Percentiles rank a stretch among this genome's conserved stretches.
Conservation (phyloP, 1,139 yeast genomes). For the Zygoascus hellenicus region DNA sequence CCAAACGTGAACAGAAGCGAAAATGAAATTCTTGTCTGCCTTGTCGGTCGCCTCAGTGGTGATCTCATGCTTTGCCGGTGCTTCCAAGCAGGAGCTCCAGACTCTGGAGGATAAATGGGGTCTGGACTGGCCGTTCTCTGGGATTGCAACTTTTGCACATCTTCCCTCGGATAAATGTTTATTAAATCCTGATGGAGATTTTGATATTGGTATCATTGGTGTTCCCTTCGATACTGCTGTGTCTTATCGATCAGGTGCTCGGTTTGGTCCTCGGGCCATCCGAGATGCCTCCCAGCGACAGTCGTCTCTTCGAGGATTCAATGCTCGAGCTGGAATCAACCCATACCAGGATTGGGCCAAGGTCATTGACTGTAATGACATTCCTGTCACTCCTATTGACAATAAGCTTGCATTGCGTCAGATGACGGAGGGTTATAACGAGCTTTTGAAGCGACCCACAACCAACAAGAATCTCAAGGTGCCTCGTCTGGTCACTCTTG, state of each 20-base stretch:
- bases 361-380: conserved; percentile 72
- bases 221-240: conserved; percentile 78
- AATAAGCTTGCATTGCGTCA: conserved; percentile 63
- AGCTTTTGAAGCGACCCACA: conserved; percentile 48
- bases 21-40: not conserved
- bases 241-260: conserved; percentile 68
- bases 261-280: conserved; percentile 78
- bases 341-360: conserved; percentile 56
- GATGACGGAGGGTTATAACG: conserved; percentile 59
- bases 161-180: conserved; percentile 56
- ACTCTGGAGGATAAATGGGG: conserved; percentile 22
- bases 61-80: not conserved
- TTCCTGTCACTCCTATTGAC: conserved; percentile 79
- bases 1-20: not conserved
- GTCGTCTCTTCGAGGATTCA: conserved; percentile 25
- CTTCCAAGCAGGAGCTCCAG: conserved; percentile 2
- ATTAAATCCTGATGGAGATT: conserved; percentile 35
- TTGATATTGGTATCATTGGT: conserved; percentile 66
- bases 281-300: conserved; percentile 66
- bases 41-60: not conserved
- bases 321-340: conserved; percentile 59
- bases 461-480: conserved; percentile 13
- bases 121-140: conserved; percentile 23
- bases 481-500: conserved; percentile 22
- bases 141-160: conserved; percentile 57